phyloP scores from a whole-genome alignment of 1,284 basidiomycete species.

The Trametes polyzona region DNA sequence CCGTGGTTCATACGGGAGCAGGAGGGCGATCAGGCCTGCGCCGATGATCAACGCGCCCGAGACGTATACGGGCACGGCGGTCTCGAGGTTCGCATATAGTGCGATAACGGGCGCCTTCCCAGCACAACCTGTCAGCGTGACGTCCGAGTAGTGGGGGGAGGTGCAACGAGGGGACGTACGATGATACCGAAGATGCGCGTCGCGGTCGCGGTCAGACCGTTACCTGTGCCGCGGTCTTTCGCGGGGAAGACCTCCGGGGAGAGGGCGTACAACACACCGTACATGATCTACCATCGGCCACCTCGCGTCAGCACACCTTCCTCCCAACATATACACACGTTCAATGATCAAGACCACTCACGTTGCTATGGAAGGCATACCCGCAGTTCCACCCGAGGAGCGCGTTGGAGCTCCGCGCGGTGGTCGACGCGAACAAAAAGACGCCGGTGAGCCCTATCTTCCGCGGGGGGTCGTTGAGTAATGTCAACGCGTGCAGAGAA shows the following conservation, averaged over 20 bases:
- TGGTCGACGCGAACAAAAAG: constrained; percentile 75
- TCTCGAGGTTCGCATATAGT: constrained; percentile 66
- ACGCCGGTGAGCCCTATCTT: constrained; percentile 66
- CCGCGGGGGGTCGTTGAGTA: constrained; percentile 43
- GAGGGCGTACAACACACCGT: constrained; percentile 74
- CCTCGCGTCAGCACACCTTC: background rate
- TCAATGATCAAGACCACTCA: constrained; percentile 21
- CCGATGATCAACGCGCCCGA: constrained; percentile 72
- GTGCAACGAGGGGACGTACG: constrained; percentile 44
- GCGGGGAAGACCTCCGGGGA: constrained; percentile 77
- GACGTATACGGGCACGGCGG: constrained; percentile 77
- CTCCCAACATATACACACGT: no score
- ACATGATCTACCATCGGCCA: constrained; percentile 57
- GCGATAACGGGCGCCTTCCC: constrained; percentile 81
- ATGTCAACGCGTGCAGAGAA: constrained; percentile 41
- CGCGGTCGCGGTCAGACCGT: constrained; percentile 58
- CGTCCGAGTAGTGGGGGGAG: constrained; percentile 18
- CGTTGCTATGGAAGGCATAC: constrained; percentile 61
- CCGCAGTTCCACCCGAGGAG: constrained; percentile 73
- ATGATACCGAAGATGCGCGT: constrained; percentile 66
- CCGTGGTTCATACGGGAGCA: constrained; percentile 77
- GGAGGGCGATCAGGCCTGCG: constrained; percentile 65
- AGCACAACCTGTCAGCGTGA: background rate
- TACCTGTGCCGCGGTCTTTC: constrained; percentile 69
- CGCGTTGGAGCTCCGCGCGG: constrained; percentile 65